Evolutionary conservation across 768 basidiomycete species (phyloP), one percentile per base, ranked within the genome.

Genomic region (Hericium alpestre): DNA sequence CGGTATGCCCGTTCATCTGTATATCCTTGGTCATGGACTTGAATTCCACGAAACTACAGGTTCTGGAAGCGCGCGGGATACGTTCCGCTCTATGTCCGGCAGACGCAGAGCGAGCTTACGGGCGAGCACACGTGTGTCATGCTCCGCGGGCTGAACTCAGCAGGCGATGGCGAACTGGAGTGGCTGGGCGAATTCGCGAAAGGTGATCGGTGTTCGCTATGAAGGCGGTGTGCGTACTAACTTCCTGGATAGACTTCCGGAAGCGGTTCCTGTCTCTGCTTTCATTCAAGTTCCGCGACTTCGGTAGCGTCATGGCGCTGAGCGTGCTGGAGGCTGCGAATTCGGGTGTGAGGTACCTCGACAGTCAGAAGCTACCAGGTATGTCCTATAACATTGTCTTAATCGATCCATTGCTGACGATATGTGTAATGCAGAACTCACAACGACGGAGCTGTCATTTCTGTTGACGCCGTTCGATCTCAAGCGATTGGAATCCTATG

Each of bases 11-110:
- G 6, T 32, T 32, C 32, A 32, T 8, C 2, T 32, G 73, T 62
- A 32, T 41, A 25, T 57, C 56, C 58, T 18, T 13, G 57, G 18
- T 20, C 55, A 38, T 20, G 16, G 39, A 20, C n/a, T 3, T n/a
- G 38, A 37, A 23, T 27, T 10, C 12, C 18, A 22, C 62, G 39
- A 64, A 38, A 37, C 51, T 48, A 40, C 20, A 79, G 91, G 59
- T 99, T 98, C 75, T 98, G 96, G 96, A 98, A 98, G 71, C 82
- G 92, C 20, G 84, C 86, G 1, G 89, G 90, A 12, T 99, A 87
- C 67, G 80, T 90, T 0, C 96, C 96, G 0, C 75, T 98, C 13
- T 98, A 98, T 65, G 71, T 98, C 32, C 84, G 95, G 32, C 96
- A 98, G 71, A 95, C 93, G 5, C 77, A 85, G 58, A 96, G 92